Evolutionary conservation across 2,329 filamentous ascomycete species (phyloP).

Genomic region (Pestalotiopsis sp.): DNA sequence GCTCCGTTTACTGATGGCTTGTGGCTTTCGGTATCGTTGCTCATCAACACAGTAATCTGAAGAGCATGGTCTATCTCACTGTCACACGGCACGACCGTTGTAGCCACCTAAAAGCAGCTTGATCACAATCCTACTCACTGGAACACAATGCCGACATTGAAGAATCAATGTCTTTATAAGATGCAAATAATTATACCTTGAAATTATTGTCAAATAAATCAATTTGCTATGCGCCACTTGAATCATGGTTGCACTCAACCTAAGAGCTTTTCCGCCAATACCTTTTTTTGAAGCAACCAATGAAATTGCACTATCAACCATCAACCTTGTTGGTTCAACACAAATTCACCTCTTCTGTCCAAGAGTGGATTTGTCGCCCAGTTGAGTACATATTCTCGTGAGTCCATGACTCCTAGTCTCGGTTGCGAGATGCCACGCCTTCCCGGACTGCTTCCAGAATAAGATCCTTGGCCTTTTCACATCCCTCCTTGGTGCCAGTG

Average conservation of each 20-base stretch:
- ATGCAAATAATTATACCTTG: neutral
- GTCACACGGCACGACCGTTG: too few species aligned
- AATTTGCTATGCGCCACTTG: neutral
- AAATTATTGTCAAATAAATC: neutral
- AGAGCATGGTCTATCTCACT: too few species aligned
- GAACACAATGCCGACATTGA: too few species aligned
- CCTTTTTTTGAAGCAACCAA: neutral
- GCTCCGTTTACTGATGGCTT: too few species aligned
- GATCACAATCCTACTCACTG: too few species aligned
- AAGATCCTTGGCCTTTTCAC: constrained; percentile 85
- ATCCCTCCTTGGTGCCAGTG: constrained; percentile 74
- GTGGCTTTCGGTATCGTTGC: too few species aligned
- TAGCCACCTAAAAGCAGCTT: too few species aligned
- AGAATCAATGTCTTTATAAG: neutral
- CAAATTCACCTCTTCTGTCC: constrained; percentile 5
- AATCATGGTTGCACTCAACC: neutral
- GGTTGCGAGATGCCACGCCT: constrained; percentile 39
- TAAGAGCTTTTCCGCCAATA: neutral
- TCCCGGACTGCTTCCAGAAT: constrained; percentile 83
- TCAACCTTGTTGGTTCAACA: neutral
- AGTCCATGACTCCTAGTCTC: constrained; percentile 31
- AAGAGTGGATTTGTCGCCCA: neutral
- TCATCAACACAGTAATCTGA: too few species aligned
- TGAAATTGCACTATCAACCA: neutral
- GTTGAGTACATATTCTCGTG: neutral